Evolutionary conservation across 805 yeast genomes (phyloP), one percentile per base, ranked within the genome.

Genomic region (Priceomyces fermenticarens): DNA sequence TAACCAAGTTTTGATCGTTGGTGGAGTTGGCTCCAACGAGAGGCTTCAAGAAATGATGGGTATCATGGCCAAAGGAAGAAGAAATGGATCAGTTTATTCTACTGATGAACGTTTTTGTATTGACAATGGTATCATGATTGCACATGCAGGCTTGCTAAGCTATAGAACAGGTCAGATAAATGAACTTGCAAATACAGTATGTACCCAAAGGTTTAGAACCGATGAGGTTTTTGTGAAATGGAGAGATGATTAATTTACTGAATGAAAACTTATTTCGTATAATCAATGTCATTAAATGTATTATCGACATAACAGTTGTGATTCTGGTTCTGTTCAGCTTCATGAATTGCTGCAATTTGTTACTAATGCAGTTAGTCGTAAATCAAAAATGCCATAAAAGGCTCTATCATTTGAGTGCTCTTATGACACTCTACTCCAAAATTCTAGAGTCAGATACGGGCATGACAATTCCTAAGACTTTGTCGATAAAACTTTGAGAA

Each of bases 91-190:
- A n/a, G 83, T 93, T 3, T 88, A 74, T 58, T 97, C 99, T 2
- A 93, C 99, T 0, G 99, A 93, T 62, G 98, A 93, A 57, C 67
- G 98, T 43, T 91, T 93, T 58, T 93, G 99, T 64, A 93, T 93
- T 33, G 99, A 93, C 59, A 93, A 93, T 56, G 99, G 99, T 9
- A 93, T 91, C 30, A 93, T 93, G 99, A 93, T 93, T 54, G 99
- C 99, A 0, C 99, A 93, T 55, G 98, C 99, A 0, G 99, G 99
- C 0, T 67, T 93, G 36, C 61, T 93, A 44, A 87, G 85, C 39
- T 89, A 80, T 56, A 72, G 98, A 51, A 85, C 83, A 74, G 97
- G 97, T 1, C 80, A 78, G 41, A 78, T 78, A 2, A 74, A 67
- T 17, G 73, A 70, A 5, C 52, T 91, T 36, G 58, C 67, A 20